Evolutionary conservation across 1,284 basidiomycete species (phyloP), one percentile per base, ranked within the genome.

Genomic region (Ustilago nuda): DNA sequence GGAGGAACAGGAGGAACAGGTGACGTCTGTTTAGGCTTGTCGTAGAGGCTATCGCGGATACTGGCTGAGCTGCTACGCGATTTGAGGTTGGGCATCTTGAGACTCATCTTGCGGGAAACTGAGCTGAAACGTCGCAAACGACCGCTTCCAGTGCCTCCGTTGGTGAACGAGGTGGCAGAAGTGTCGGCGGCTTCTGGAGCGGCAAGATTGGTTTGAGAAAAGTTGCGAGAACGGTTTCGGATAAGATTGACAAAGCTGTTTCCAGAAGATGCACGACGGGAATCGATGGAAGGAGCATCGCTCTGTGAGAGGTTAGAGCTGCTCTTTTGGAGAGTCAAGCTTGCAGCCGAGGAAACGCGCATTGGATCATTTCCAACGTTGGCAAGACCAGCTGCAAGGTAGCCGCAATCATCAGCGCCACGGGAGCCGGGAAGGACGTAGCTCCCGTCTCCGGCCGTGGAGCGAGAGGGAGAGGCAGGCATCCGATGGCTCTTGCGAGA

Each of bases 271-370:
- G 62, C 63, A n/a, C 54, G 48, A 41, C 73, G 73, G 4, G 77
- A 79, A 35, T 62, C 57, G 65, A 78, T 70, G 46, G 76, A 78
- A n/a, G 66, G 64, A 13, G 63, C 62, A n/a, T 78, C 76, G 54
- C 46, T 55, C 23, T 72, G 66, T 11, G 76, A 76, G 53, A 78
- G 66, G 63, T 78, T 76, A 15, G 76, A 78, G 54, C 61, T 67
- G 75, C 71, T 74, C 37, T 70, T 66, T 33, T 68, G 74, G 56
- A 76, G 67, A 15, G 61, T 63, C 36, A 71, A 54, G 33, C 61
- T 64, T n/a, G 62, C 59, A 15, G 68, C 62, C 1, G 66, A 70
- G 37, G 64, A 66, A 30, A 37, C 36, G 23, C 73, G 54, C 6
- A 56, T 50, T 53, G 37, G 62, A 11, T 30, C 52, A 15, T 33